These are phyloP conservation scores for Endocarpon pusillum DNA, from an alignment of 495 filamentous ascomycete genomes.

Conservation along the genomic window DNA sequence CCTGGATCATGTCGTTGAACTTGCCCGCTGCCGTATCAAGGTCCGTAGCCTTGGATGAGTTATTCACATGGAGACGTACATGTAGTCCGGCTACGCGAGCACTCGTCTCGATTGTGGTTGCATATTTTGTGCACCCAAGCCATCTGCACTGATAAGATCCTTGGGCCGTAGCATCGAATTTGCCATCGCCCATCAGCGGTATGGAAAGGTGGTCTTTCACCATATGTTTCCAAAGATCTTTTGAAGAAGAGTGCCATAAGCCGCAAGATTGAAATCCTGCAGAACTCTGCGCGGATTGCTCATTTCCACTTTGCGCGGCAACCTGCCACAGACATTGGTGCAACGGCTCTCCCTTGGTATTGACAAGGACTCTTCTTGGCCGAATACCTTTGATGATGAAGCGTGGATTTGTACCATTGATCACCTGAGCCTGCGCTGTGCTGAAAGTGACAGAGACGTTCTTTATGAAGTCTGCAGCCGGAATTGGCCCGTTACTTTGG, in stretches of 20 bases:
- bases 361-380: conserved; percentile 55
- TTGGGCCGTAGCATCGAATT: too few species aligned
- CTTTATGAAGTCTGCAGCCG: conserved; percentile 90
- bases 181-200: conserved; percentile 30
- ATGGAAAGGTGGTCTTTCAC: conserved; percentile 48
- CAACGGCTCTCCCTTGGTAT: conserved; percentile 43
- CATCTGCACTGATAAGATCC: conserved; percentile 31
- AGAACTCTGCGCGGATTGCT: conserved; percentile 21
- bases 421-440: conserved; percentile 68
- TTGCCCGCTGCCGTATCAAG: conserved; percentile 22
- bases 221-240: conserved; percentile 60
- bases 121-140: conserved; percentile 35
- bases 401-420: conserved; percentile 41
- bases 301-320: conserved; percentile 15
- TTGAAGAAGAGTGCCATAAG: conserved; percentile 36
- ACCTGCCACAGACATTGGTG: conserved; percentile 34
- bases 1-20: conserved; percentile 27
- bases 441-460: conserved; percentile 72
- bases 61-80: conserved; percentile 34
- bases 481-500: conserved; percentile 35
- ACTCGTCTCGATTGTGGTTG: conserved; percentile 27
- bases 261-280: conserved; percentile 42
- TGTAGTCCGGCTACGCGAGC: conserved; percentile 31
- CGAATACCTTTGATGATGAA: conserved; percentile 93
- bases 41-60: conserved; percentile 24